Percentiles rank a stretch among this genome's conserved stretches.
phyloP scores from a whole-genome alignment of 2,329 filamentous ascomycete species.

The Aspergillus sp. region DNA sequence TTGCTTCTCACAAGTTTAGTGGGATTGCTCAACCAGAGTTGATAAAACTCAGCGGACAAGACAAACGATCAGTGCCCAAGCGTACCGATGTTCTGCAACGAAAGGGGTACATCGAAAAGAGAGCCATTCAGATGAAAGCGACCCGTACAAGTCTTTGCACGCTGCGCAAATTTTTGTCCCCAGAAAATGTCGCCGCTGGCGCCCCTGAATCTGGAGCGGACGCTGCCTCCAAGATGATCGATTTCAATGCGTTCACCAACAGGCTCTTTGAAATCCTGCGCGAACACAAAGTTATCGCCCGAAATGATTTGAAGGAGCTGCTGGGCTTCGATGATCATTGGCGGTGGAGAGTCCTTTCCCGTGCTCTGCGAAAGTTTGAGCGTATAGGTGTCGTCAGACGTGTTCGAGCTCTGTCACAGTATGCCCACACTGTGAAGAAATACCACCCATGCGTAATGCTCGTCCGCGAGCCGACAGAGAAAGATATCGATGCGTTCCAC shows the following conservation, averaged over 20 bases:
- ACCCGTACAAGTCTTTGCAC: conserved; percentile 58
- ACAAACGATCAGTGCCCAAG: conserved; percentile 64
- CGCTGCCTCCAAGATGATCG: conserved; percentile 37
- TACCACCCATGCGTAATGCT: conserved; percentile 46
- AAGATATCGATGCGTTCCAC: conserved; percentile 42
- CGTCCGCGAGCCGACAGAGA: conserved; percentile 40
- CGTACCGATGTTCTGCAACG: conserved; percentile 57
- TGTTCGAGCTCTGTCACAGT: conserved; percentile 44
- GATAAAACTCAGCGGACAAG: conserved; percentile 56
- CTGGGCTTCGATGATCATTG: conserved; percentile 43
- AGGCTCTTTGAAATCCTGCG: conserved; percentile 51
- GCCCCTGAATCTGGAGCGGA: conserved; percentile 6
- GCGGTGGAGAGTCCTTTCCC: conserved; percentile 42
- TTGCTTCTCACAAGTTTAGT: conserved; percentile 53
- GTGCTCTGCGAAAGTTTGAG: conserved; percentile 46
- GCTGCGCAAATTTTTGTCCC: conserved; percentile 49
- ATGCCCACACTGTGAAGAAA: conserved; percentile 33
- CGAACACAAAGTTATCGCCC: conserved; percentile 51
- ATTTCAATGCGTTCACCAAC: conserved; percentile 51
- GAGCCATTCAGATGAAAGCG: conserved; percentile 47
- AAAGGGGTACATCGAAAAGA: conserved; percentile 64
- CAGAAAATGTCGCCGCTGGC: conserved; percentile 17
- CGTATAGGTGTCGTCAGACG: conserved; percentile 46
- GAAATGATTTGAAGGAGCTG: conserved; percentile 52
- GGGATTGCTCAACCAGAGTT: conserved; percentile 61